A percentile compares a stretch with the other conserved stretches of the same genome.
Evolutionary conservation across 805 yeast species (phyloP).

Genomic region (Metschnikowia vanudenii): DNA sequence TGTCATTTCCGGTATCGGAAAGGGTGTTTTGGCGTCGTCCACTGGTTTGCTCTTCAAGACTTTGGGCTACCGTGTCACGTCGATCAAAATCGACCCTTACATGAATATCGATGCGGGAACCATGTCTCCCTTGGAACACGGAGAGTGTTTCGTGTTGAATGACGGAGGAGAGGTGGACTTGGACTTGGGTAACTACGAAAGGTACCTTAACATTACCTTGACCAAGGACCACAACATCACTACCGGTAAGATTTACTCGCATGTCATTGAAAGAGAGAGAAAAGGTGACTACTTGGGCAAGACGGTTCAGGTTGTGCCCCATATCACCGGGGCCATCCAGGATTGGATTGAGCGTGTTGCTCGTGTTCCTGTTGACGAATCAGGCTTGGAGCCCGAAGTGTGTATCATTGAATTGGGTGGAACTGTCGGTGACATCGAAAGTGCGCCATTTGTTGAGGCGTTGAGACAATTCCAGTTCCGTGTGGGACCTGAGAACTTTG

Average conservation of each 20-base stretch:
- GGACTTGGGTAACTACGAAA: conserved; percentile 96
- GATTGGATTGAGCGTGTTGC: conserved; percentile 97
- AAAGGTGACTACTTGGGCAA: conserved; percentile 97
- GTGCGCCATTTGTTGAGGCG: conserved; percentile 99
- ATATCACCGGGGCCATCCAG: conserved; percentile 94
- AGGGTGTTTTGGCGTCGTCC: conserved; percentile 96
- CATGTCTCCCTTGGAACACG: conserved; percentile 98
- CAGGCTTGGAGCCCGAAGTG: conserved; percentile 88
- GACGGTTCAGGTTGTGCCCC: conserved; percentile 99
- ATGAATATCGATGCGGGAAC: conserved; percentile 99
- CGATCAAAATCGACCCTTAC: conserved; percentile 97
- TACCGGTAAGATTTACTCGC: conserved; percentile 94
- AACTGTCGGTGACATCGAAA: conserved; percentile 98
- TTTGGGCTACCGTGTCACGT: conserved; percentile 89
- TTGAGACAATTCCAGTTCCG: conserved; percentile 98
- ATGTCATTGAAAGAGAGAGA: conserved; percentile 92
- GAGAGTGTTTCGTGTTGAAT: conserved; percentile 95
- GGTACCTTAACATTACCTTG: conserved; percentile 90
- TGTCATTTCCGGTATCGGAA: conserved; percentile 98
- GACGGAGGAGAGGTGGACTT: conserved; percentile 99
- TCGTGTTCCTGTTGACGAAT: conserved; percentile 83
- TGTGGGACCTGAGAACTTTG: conserved; percentile 91
- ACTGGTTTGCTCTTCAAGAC: conserved; percentile 95
- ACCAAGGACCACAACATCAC: conserved; percentile 96
- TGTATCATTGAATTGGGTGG: conserved; percentile 98